Evolutionary conservation across 2,329 filamentous ascomycete species (phyloP), one percentile per base, ranked within the genome.

Genomic region (Trichoderma polysporum): DNA sequence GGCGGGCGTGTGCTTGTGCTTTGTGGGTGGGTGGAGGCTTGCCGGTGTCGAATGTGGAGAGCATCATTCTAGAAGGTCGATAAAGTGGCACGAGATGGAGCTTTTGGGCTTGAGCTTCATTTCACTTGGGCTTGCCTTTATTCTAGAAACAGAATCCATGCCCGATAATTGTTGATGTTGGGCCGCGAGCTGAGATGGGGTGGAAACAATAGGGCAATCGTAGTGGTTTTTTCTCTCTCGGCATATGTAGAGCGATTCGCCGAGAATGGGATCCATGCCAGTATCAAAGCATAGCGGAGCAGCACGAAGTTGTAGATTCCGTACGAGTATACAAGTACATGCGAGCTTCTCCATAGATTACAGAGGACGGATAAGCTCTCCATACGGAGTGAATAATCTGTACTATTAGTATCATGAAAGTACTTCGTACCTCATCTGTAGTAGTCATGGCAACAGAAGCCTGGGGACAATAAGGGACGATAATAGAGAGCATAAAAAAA

Each of bases 41-140:
- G 22, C 33, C 22, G 33, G 29, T 31, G 37, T 47, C 45, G 57
- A 45, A 29, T 66, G 68, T 68, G 66, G 66, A 68, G 68, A 65
- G 61, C 41, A 66, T 68, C 52, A 70, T 69, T 69, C 68, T 69
- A 66, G 68, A 69, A 69, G 63, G 45, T 33, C 47, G 54, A 60
- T 59, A 53, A 22, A 45, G 53, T 59, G 41, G 63, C 45, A 39
- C 54, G 54, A 66, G 56, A 56, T 47, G 60, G 60, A 64, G 60
- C 60, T 56, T 8, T 47, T 45, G 4, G 27, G 33, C 49, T 56
- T 33, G 50, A 64, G 50, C 60, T 64, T 64, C 50, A 56, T 56
- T 56, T 64, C 49, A 54, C 10, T 35, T 64, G 49, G 45, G 15
- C 50, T 50, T 15, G 8, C 13, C 47, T 29, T 53, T 33, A 25